Evolutionary conservation across 805 yeast genomes (phyloP).

Genomic region (Yarrowia hollandica): DNA sequence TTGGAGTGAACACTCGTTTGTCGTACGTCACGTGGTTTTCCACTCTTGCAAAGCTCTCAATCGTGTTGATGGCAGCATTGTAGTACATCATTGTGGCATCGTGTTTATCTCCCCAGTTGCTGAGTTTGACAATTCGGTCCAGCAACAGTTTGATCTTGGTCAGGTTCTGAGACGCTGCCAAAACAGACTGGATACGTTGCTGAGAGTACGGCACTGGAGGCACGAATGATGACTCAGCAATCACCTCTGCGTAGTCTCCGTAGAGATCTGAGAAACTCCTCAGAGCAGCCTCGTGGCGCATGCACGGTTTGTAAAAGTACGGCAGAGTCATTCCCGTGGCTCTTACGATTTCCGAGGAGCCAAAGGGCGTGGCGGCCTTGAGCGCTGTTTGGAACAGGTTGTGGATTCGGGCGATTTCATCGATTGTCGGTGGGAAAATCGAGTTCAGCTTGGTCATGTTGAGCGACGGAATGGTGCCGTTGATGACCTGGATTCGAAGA

Average conservation of each 20-base stretch:
- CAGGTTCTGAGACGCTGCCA: constrained; percentile 70
- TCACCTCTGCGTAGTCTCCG: constrained; percentile 45
- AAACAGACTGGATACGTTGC: constrained; percentile 57
- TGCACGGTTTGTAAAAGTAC: constrained; percentile 87
- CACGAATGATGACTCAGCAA: constrained; percentile 39
- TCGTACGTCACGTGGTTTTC: constrained; percentile 50
- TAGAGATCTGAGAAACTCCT: constrained; percentile 56
- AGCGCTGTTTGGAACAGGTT: constrained; percentile 79
- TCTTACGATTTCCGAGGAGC: constrained; percentile 71
- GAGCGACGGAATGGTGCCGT: constrained; percentile 49
- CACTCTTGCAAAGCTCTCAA: constrained; percentile 77
- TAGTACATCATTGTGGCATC: constrained; percentile 46
- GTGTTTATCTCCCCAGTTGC: constrained; percentile 37
- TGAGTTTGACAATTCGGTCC: constrained; percentile 57
- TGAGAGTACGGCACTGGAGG: constrained; percentile 44
- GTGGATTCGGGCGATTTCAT: constrained; percentile 87
- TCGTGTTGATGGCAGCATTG: constrained; percentile 58
- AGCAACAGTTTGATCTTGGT: constrained; percentile 69
- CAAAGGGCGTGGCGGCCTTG: constrained; percentile 63
- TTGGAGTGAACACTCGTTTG: constrained; percentile 79
- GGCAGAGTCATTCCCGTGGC: constrained; percentile 85
- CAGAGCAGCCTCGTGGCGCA: constrained; percentile 92
- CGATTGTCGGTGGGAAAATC: constrained; percentile 91
- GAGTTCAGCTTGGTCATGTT: constrained; percentile 69
- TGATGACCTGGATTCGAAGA: constrained; percentile 65